Base-by-base conservation (phyloP, 1,139 yeast genomes). In the Suhomyces bribrorum region DNA sequence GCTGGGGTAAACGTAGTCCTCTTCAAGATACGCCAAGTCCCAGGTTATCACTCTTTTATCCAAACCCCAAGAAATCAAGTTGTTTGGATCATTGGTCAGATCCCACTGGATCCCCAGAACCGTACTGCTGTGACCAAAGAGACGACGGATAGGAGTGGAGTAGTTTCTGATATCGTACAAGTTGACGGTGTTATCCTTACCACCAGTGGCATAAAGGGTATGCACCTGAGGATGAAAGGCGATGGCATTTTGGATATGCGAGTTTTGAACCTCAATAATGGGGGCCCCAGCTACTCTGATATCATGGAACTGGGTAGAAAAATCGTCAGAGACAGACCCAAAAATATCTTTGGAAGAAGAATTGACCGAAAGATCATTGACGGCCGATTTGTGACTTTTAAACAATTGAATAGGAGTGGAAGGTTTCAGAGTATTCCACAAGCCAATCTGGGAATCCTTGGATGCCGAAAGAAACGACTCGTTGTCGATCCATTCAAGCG, bases 281-380 rank as follows among this genome's bases (percentile, higher is more conserved):
- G 75, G 77, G 20, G 61, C 61, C 11, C 64, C 79, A 2, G 51
- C 41, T 7, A 56, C 52, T 52, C 95, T 75, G 16, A 77, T 60
- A 55, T 89, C 97, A 51, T 78, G 83, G 29, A 89, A 64, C 37
- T 78, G 80, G 24, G 89, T 68, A 3, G 79, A 69, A 41, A 75
- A 75, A 54, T 85, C 95, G 55, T 86, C 95, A 6, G 88, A 73
- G 5, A 78, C 90, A 3, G 89, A 79, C 0, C 83, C 94, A 56
- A 86, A 80, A 17, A 84, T 49, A 3, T 69, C 61, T 15, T 69
- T 60, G 35, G 71, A 59, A 34, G 56, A 51, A 29, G 63, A 60
- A 48, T 77, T 81, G 76, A 81, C 77, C 4, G 83, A 64, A 26
- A 81, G 50, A 48, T 77, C 86, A 55, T 80, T 81, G 17, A 81